Conservation (phyloP, 1,284 basidiomycete genomes). For the Trichosporon sp. region DNA sequence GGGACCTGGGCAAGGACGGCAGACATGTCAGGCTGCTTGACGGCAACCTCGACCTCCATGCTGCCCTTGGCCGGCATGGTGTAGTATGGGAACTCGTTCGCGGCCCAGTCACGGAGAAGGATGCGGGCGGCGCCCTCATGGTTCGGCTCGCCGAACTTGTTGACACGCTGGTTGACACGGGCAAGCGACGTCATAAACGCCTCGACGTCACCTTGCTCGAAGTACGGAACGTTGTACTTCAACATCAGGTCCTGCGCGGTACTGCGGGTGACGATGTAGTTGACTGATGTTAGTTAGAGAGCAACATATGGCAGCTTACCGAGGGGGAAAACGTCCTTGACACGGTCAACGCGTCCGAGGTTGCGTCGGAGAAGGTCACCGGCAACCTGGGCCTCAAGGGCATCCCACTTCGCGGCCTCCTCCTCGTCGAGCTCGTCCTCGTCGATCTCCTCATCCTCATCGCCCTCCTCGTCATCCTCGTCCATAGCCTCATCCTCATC, state of each 20-base stretch:
- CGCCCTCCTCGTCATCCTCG: constrained; percentile 36
- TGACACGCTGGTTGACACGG: constrained; percentile 74
- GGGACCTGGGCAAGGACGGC: constrained; percentile 65
- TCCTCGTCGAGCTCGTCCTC: constrained; percentile 55
- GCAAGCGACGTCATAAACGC: constrained; percentile 83
- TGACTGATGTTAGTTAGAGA: constrained; percentile 60
- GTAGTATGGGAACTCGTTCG: constrained; percentile 77
- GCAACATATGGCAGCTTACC: constrained; percentile 59
- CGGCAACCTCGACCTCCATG: constrained; percentile 32
- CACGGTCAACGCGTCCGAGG: constrained; percentile 80
- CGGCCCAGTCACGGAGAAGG: constrained; percentile 87
- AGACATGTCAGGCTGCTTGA: constrained; percentile 49
- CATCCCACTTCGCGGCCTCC: constrained; percentile 59
- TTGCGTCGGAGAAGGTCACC: constrained; percentile 76
- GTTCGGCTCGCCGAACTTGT: constrained; percentile 79
- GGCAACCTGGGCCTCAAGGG: constrained; percentile 60
- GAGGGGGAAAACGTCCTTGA: constrained; percentile 79
- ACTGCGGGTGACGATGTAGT: constrained; percentile 71
- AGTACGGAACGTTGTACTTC: constrained; percentile 82
- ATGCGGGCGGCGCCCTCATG: constrained; percentile 76
- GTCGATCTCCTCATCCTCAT: constrained; percentile 19
- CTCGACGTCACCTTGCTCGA: constrained; percentile 68
- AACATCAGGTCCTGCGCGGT: constrained; percentile 84
- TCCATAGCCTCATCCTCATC: constrained; percentile 44
- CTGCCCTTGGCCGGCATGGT: constrained; percentile 62